Base-by-base conservation (phyloP, 495 filamentous ascomycete species). In the Neurospora hispaniola region DNA sequence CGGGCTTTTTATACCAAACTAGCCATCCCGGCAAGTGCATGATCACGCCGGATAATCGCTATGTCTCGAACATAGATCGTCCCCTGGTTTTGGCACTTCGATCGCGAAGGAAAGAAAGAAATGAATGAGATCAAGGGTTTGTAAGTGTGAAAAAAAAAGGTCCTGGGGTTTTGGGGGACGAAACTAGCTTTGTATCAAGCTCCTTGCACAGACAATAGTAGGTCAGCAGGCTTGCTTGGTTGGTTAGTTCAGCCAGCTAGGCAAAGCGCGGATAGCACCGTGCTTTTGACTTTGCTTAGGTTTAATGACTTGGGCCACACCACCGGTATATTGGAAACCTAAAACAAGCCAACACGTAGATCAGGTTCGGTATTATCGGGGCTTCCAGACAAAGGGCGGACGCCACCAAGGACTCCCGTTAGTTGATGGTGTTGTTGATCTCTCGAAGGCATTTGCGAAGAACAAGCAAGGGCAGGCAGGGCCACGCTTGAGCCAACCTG, bases 1-100 rank as follows among this genome's bases (percentile, higher is more conserved):
- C 81, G 23, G 82, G 82, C 73, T 84, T 84, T 77, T 83, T 84
- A 78, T 84, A 84, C 82, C 81, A 83, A 46, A 54, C 48, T 70
- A 81, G 42, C 80, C 82, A 84, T 38, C 75, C 74, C 4, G 82
- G 82, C 69, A 79, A 69, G 66, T 54, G 44, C 77, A 80, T 80
- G 74, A 42, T 71, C 54, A 35, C 14, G 5, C 27, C 27, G 54
- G 54, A 35, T 62, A 16, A 35, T 62, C 54, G 54, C 27, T 31
- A 62, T 62, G 35, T 31, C 12, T 62, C 27, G 6, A 35, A 18
- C 54, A 35, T 62, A 1, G 31, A 62, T 62, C 6, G 54, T 35
- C 54, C 14, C 27, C 14, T 16, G 14, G 54, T 3, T 62, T 62
- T 35, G 27, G 14, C 18, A 35, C 54, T 35, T 1, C 6, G 27